A percentile compares a stretch with the other conserved stretches of the same genome.
phyloP scores from a whole-genome alignment of 73 alveolate species.

The Durusdinium trenchii region DNA sequence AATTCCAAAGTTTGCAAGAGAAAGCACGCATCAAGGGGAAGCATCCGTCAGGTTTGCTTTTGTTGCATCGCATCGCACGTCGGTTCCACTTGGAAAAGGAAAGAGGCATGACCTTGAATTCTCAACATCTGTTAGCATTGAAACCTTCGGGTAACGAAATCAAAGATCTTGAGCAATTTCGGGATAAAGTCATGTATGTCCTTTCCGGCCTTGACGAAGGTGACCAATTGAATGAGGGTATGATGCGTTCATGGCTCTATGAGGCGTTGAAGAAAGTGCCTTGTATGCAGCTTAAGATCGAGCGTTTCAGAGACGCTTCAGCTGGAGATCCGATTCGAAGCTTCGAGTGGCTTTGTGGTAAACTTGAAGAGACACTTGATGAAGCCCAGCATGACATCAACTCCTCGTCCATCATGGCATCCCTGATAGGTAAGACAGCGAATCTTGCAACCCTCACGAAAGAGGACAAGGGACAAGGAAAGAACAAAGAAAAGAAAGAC shows the following conservation, averaged over 20 bases:
- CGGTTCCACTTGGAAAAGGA: neutral
- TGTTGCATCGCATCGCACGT: neutral
- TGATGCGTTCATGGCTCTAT: neutral
- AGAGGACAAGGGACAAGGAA: neutral
- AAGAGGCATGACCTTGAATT: neutral
- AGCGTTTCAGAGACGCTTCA: neutral
- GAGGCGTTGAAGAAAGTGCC: neutral
- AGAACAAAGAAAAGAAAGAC: neutral
- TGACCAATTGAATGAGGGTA: neutral
- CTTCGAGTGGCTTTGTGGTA: neutral
- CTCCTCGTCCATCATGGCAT: neutral
- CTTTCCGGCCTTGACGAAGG: neutral
- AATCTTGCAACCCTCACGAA: neutral
- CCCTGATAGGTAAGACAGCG: neutral
- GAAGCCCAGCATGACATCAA: slow-evolving; percentile 12
- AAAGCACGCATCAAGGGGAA: neutral
- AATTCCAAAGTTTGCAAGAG: neutral
- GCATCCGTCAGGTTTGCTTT: neutral
- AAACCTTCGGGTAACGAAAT: neutral
- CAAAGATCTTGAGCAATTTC: neutral
- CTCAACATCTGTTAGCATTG: neutral
- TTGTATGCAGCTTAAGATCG: neutral
- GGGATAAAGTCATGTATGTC: neutral
- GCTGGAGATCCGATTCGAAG: neutral
- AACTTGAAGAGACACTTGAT: neutral